Base-by-base conservation (phyloP, 2,329 filamentous ascomycete genomes). In the Fusarium irregulare region DNA sequence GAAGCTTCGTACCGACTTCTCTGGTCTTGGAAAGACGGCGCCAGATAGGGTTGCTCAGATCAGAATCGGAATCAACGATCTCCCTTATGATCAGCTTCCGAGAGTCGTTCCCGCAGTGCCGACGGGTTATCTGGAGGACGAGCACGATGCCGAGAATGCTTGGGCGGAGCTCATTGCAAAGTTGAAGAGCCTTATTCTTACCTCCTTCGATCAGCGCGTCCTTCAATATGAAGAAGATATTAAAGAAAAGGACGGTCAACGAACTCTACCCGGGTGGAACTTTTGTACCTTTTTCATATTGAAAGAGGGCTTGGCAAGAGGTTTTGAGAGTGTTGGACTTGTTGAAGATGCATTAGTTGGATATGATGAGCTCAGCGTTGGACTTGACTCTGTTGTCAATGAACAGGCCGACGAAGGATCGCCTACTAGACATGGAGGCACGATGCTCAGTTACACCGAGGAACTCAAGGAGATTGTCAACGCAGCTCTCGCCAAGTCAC, bases 281-380 rank as follows among this genome's bases (percentile, higher is more conserved):
- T 99, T 99, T 78, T 98, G 96, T 80, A 99, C 96, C 0, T 99
- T 99, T 78, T 99, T 99, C 78, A 94, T 99, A 18, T 85, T 99
- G 11, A 99, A 99, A 76, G 96, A 99, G 79, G 96, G 96, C 0
- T 83, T 99, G 37, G 95, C 96, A 2, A 88, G 93, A 71, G 97
- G 95, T 0, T 97, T 99, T 72, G 97, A 99, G 79, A 98, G 93
- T 77, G 94, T 98, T 5, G 97, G 97, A 1, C 84, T 99, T 12
- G 93, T 98, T 11, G 96, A 99, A 76, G 96, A 99, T 84, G 95
- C 96, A 5, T 83, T 99, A 41, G 92, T 96, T 7, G 93, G 94
- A 16, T 99, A 99, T 74, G 96, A 98, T 78, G 95, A 99, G 81
- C 88, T 99, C 12, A 92, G 92, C 44, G 89, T 95, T 53, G 95